Evolutionary conservation across 306 rosid genomes (phyloP).

Genomic region (Trichosanthes cucumerina): DNA sequence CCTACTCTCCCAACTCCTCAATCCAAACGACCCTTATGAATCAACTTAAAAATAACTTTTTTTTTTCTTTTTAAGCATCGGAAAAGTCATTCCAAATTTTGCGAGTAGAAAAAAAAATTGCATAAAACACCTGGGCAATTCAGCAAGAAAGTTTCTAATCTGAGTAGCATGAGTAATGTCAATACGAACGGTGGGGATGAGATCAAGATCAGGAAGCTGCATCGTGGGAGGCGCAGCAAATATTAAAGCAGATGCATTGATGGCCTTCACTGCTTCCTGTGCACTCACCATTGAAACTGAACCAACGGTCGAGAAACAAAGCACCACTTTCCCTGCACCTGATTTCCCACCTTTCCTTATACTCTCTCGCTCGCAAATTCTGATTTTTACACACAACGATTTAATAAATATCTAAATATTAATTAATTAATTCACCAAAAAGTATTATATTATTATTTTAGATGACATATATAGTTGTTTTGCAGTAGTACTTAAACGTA

Average conservation of each 20-base stretch:
- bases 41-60: too few species aligned
- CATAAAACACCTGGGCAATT: slow-evolving; percentile 16
- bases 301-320: slow-evolving; percentile 37
- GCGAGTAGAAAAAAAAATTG: neutral
- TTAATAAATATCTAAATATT: too few species aligned
- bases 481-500: neutral
- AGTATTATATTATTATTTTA: too few species aligned
- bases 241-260: slow-evolving; percentile 33
- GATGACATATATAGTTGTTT: too few species aligned
- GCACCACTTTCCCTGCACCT: slow-evolving; percentile 22
- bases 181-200: slow-evolving; percentile 30
- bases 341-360: slow-evolving; percentile 8
- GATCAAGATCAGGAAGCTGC: slow-evolving; percentile 16
- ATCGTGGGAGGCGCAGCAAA: slow-evolving; percentile 23
- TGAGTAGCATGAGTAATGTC: slow-evolving; percentile 27
- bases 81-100: too few species aligned
- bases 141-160: slow-evolving; percentile 23
- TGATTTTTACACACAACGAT: neutral
- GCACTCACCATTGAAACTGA: slow-evolving; percentile 13
- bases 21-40: too few species aligned
- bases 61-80: too few species aligned
- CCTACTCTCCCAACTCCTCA: too few species aligned
- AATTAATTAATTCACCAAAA: too few species aligned
- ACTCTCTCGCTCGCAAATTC: slow-evolving; percentile 22
- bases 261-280: slow-evolving; percentile 20